Percentiles rank a stretch among this genome's conserved stretches.
phyloP scores from a whole-genome alignment of 768 basidiomycete genomes.

The Lactarius psammicola region DNA sequence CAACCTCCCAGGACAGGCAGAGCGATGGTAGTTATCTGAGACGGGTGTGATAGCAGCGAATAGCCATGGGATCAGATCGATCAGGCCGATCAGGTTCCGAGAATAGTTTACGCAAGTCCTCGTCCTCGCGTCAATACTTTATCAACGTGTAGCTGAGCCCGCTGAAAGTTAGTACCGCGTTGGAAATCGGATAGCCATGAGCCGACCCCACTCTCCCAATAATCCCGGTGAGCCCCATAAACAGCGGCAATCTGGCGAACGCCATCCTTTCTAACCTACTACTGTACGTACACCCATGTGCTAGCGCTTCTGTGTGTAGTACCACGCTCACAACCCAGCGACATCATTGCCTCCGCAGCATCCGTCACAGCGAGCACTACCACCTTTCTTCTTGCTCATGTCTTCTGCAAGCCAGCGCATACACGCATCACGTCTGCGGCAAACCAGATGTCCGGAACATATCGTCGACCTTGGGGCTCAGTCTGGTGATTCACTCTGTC shows the following conservation, averaged over 20 bases:
- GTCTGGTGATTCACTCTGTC: background rate
- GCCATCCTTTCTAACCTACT: background rate
- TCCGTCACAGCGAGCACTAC: background rate
- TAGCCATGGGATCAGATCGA: background rate
- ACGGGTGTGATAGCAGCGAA: no score
- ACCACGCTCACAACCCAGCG: no score
- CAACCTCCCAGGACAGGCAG: no score
- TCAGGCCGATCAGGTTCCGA: no score
- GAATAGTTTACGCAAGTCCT: background rate
- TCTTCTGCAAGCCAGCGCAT: background rate
- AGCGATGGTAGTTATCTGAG: no score
- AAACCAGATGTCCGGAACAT: background rate
- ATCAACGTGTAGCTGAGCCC: no score
- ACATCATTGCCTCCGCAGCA: no score
- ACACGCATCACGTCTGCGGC: background rate
- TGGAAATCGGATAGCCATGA: no score
- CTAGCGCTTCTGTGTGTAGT: no score
- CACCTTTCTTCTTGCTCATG: background rate
- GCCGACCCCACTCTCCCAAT: no score
- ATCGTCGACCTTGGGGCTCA: background rate
- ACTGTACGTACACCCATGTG: background rate
- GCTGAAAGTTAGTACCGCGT: background rate
- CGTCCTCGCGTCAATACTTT: background rate
- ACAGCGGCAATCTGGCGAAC: background rate
- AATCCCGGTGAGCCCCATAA: background rate